phyloP scores from a whole-genome alignment of 805 yeast genomes.

The Kodamaea kaohsiungensis region DNA sequence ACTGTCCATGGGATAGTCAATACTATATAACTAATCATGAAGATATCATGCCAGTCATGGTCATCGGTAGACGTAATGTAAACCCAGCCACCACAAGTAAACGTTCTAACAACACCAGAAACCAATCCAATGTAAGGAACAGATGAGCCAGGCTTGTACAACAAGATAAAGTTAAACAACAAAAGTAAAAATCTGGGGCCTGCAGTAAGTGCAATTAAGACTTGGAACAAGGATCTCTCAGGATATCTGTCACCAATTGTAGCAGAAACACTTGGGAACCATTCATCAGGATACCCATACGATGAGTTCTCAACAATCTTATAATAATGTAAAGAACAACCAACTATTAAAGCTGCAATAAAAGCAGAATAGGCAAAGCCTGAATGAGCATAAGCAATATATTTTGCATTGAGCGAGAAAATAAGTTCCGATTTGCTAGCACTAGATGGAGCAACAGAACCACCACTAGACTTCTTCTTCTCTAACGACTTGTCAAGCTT shows the following conservation, averaged over 20 bases:
- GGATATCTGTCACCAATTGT: slow-evolving; percentile 97
- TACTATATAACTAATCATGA: slow-evolving; percentile 88
- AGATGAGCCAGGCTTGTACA: slow-evolving; percentile 36
- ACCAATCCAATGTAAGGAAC: slow-evolving; percentile 46
- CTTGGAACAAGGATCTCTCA: slow-evolving; percentile 88
- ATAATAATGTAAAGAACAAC: slow-evolving; percentile 74
- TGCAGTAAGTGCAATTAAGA: slow-evolving; percentile 87
- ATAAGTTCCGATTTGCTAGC: background rate
- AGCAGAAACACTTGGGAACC: slow-evolving; percentile 98
- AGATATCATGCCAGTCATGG: slow-evolving; percentile 93
- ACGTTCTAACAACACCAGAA: slow-evolving; percentile 82
- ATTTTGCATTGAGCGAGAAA: slow-evolving; percentile 55
- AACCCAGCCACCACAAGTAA: slow-evolving; percentile 98
- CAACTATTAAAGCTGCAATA: slow-evolving; percentile 69
- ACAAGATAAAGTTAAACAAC: slow-evolving; percentile 51
- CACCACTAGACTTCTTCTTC: background rate
- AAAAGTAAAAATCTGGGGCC: slow-evolving; percentile 84
- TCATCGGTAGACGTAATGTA: slow-evolving; percentile 96
- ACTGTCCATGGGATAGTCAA: slow-evolving; percentile 91
- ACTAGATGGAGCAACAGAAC: background rate
- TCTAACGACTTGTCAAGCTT: background rate
- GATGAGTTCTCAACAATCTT: slow-evolving; percentile 87
- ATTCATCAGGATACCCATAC: slow-evolving; percentile 93
- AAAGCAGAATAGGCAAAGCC: slow-evolving; percentile 74
- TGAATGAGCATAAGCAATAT: slow-evolving; percentile 72